Evolutionary conservation across 768 basidiomycete genomes (phyloP).

Genomic region (Suillus placidus): DNA sequence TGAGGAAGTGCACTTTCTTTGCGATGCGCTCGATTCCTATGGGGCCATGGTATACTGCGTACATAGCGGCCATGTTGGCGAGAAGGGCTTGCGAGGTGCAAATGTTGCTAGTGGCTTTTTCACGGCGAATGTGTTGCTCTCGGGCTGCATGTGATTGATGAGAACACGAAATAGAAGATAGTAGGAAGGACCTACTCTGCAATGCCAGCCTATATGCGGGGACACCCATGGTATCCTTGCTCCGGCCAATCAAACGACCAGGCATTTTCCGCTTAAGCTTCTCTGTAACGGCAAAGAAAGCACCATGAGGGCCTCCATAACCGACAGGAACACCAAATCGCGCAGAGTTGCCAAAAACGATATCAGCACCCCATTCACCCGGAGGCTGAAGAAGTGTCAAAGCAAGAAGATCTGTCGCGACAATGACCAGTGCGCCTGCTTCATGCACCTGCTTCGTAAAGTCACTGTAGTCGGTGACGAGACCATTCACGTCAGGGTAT

Average conservation of each 20-base stretch:
- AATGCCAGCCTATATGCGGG: slow-evolving; percentile 91
- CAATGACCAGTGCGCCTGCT: slow-evolving; percentile 78
- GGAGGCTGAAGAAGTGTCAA: slow-evolving; percentile 92
- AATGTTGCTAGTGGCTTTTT: slow-evolving; percentile 98
- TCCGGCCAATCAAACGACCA: slow-evolving; percentile 91
- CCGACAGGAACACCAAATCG: slow-evolving; percentile 96
- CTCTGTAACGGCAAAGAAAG: slow-evolving; percentile 95
- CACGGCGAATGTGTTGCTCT: slow-evolving; percentile 95
- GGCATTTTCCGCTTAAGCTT: slow-evolving; percentile 97
- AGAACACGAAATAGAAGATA: slow-evolving; percentile 13
- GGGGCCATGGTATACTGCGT: slow-evolving; percentile 95
- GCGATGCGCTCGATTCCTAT: slow-evolving; percentile 84
- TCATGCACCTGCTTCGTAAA: slow-evolving; percentile 73
- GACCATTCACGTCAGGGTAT: slow-evolving; percentile 91
- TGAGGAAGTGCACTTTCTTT: slow-evolving; percentile 85
- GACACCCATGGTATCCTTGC: slow-evolving; percentile 81
- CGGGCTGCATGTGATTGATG: slow-evolving; percentile 57
- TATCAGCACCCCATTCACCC: slow-evolving; percentile 98
- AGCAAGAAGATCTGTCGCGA: slow-evolving; percentile 91
- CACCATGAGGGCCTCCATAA: slow-evolving; percentile 97
- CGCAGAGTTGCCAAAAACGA: slow-evolving; percentile 93
- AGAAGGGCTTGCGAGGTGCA: slow-evolving; percentile 97
- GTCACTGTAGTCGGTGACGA: slow-evolving; percentile 69
- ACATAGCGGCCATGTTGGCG: slow-evolving; percentile 99
- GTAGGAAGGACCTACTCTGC: slow-evolving; percentile 68